Conservation (phyloP, 345 rosid species). For the Ceriops zippeliana region DNA sequence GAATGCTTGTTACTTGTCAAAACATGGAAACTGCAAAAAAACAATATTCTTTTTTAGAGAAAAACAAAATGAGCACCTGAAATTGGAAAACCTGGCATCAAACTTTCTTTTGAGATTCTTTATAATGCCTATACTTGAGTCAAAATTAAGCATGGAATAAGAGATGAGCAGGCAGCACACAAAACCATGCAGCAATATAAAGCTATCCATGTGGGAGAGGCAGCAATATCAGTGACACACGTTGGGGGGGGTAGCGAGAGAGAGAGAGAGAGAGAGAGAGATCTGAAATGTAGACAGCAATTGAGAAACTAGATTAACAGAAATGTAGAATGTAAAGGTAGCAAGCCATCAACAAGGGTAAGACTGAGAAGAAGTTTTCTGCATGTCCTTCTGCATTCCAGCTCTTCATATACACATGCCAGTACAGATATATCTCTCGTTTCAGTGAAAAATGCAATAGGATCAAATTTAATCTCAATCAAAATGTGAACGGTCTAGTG, state of each 20-base stretch:
- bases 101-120: background rate
- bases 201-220: no score
- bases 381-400: background rate
- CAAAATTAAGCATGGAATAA: background rate
- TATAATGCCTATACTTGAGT: conserved; percentile 7
- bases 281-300: background rate
- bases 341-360: background rate
- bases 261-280: background rate
- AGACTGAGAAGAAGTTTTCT: background rate
- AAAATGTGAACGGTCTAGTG: background rate
- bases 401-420: background rate
- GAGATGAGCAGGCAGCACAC: background rate
- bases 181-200: background rate
- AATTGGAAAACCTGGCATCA: background rate
- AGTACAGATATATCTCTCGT: no score
- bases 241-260: background rate
- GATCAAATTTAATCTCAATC: no score
- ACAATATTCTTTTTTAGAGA: background rate
- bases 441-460: no score
- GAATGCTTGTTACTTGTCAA: background rate
- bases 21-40: conserved; percentile 1
- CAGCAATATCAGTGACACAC: no score
- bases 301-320: background rate
- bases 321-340: background rate
- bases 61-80: background rate